Base-by-base conservation (phyloP, 2,329 filamentous ascomycete genomes). In the Aspergillus ruber region DNA sequence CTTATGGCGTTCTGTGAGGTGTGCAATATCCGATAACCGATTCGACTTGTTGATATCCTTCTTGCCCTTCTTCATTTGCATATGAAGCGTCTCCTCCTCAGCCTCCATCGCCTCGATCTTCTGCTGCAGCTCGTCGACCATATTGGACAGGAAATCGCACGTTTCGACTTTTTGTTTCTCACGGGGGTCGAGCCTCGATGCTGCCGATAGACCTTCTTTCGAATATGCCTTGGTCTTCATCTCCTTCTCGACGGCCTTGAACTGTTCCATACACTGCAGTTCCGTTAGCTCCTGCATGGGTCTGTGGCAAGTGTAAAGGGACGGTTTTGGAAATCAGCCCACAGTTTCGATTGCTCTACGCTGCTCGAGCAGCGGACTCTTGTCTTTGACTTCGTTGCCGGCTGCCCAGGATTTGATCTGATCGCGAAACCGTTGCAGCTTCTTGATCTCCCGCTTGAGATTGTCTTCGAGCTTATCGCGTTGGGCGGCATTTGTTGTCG, bases 211-310 rank as follows among this genome's bases (percentile, higher is more conserved):
- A 40, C 93, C 93, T 72, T 97, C 93, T 77, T 98, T 97, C 53
- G 93, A 97, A 73, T 95, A 98, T 52, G 93, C 93, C 72, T 98
- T 98, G 48, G 93, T 98, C 78, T 98, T 98, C 93, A 98, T 97
- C 64, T 95, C 93, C 77, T 98, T 98, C 72, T 98, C 93, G 45
- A 98, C 93, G n/a, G 90, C 91, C 76, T 98, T 98, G 81, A 98
- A 98, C 63, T 89, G 90, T 74, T 98, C 93, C 93, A 98, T 98
- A 73, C 69, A 73, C 67, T 74, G 56, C 45, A 43, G 46, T 42
- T 41, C 41, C 23, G 55, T 69, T 66, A 67, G 64, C 54, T 48
- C 41, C 32, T 27, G 21, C 42, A 39, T 41, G 21, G 39, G n/a
- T 23, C 42, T 18, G 38, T 25, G 20, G 12, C 25, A 29, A 10